Base-by-base conservation (phyloP, 495 filamentous ascomycete species). In the Penicillium crystallinum region DNA sequence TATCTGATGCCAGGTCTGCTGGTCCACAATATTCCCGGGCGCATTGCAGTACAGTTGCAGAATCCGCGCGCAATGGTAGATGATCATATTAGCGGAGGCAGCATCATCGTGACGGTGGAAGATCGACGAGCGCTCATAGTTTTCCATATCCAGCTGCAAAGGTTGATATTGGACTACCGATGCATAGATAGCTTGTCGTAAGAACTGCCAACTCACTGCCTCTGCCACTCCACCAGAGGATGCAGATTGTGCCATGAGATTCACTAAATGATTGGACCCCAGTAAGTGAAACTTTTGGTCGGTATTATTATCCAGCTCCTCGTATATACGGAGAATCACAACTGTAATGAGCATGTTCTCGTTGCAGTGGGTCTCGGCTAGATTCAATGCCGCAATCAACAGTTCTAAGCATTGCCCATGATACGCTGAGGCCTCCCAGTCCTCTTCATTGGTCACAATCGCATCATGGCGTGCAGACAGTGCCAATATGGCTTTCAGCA, bases 181-280 rank as follows among this genome's bases (percentile, higher is more conserved):
- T 6, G 70, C 60, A 18, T 71, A 73, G n/a, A 74, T 70, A 9
- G 68, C 70, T 53, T 74, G 70, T 17, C 70, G 64, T 36, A 74
- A 53, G 17, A 69, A 72, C 23, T 70, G 68, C 70, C 70, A 74
- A 40, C 66, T 71, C 10, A 65, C 61, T n/a, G 70, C 70, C 47
- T 74, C 70, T n/a, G 64, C 67, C 2, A 74, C 45, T 3, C 70
- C 70, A 0, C 69, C 65, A 8, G 69, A 72, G 0, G 64, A 69
- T 6, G 67, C 70, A 6, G 67, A 69, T 22, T 57, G 59, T 9
- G 67, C 62, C 61, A 70, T 66, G 3, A 63, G 56, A 18, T 74
- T 74, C 21, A 74, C 58, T 0, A 74, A 56, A 3, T 66, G 64
- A 31, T 65, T 74, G 0, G 68, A 70, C 5, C 70, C 70, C 3